Evolutionary conservation across 306 rosid genomes (phyloP).

Genomic region (Acacia melanoxylon): DNA sequence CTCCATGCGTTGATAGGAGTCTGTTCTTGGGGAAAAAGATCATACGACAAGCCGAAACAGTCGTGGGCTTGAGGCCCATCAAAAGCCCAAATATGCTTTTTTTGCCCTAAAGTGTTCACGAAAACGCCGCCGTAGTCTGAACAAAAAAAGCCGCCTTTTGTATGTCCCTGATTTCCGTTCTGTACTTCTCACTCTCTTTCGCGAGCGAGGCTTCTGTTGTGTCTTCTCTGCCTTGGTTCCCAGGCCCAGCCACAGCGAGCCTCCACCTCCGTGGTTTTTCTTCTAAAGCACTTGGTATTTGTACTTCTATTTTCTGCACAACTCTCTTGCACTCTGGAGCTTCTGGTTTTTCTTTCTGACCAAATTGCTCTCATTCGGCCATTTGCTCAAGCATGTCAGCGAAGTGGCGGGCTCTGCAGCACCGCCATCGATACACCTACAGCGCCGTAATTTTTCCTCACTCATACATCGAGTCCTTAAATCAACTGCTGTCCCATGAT

Average conservation of each 20-base stretch:
- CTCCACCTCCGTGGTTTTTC: background rate
- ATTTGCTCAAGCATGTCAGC: constrained; percentile 67
- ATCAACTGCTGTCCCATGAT: constrained; percentile 17
- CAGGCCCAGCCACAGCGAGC: background rate
- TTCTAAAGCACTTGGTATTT: background rate
- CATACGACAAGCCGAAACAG: background rate
- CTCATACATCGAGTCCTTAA: constrained; percentile 44
- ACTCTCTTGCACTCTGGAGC: background rate
- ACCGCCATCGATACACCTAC: constrained; percentile 95
- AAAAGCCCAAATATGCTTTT: background rate
- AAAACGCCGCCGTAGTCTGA: background rate
- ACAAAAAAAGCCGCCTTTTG: background rate
- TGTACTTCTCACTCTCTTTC: background rate
- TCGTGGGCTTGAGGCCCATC: background rate
- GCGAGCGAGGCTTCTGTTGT: background rate
- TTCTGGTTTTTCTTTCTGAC: background rate
- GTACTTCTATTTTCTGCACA: background rate
- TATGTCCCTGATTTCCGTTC: background rate
- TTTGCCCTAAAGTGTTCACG: background rate
- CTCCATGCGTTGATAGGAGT: too few species aligned
- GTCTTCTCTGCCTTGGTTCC: background rate
- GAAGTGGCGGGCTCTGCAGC: constrained; percentile 97
- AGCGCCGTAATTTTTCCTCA: constrained; percentile 75
- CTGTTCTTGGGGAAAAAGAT: too few species aligned
- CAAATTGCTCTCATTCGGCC: background rate